Evolutionary conservation across 176 grass and related monocot genomes (phyloP).

Genomic region (Triticum turgidum): DNA sequence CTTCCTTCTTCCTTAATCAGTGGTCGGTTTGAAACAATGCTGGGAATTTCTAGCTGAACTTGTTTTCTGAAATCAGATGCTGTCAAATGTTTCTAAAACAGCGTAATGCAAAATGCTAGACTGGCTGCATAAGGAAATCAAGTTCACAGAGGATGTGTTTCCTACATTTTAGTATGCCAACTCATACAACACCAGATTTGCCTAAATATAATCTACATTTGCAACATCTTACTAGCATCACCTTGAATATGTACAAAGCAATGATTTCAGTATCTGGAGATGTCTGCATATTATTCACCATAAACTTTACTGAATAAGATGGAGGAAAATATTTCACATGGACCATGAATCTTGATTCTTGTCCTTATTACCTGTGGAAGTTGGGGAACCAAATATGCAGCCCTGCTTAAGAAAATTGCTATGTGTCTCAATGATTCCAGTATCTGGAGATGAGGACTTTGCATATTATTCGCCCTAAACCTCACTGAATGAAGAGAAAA

Average conservation of each 20-base stretch:
- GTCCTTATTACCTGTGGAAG: too few relatives aligned
- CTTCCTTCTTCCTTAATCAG: slow-evolving; percentile 17
- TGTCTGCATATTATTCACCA: neutral
- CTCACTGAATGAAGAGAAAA: too few relatives aligned
- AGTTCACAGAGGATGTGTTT: too few relatives aligned
- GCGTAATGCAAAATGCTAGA: too few relatives aligned
- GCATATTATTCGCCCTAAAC: neutral
- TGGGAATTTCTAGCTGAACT: neutral
- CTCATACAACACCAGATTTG: neutral
- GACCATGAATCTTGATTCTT: neutral
- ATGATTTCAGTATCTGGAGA: neutral
- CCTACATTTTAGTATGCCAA: neutral
- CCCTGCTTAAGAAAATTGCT: too few relatives aligned
- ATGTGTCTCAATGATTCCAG: too few relatives aligned
- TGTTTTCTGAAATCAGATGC: neutral
- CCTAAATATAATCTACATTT: neutral
- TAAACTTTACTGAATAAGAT: neutral
- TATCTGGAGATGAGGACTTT: neutral
- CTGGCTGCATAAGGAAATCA: too few relatives aligned
- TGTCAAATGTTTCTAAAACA: too few relatives aligned
- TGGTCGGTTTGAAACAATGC: neutral
- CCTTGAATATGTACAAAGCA: neutral
- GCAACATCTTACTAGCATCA: neutral
- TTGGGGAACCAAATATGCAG: too few relatives aligned
- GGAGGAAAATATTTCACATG: neutral